Base-by-base conservation (phyloP, 192 early-diverging fungal genomes). In the Backusella tarrabulga region DNA sequence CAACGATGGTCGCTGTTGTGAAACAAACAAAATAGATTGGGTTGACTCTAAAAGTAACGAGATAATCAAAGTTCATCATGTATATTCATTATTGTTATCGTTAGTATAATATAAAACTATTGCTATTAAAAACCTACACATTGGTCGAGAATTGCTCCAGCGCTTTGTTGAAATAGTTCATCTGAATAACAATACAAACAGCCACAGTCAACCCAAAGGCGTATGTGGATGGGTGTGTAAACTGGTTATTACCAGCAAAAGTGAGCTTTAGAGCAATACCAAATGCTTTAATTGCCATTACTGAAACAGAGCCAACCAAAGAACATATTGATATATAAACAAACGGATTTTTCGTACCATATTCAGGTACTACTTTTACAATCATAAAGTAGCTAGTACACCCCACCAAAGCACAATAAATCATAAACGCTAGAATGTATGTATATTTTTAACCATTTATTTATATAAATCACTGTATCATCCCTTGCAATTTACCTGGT, bases 91-190 rank as follows among this genome's bases (percentile, higher is more conserved):
- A 71, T 41, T 44, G 4, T 19, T 44, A 44, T 14, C 42, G 14
- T 44, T 44, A 44, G 42, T 17, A 44, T 1, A 4, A 17, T 17
- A 44, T 44, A 68, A 11, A 14, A 68, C 2, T 2, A 67, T 29
- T 32, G 4, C 4, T 23, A 70, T 26, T 11, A 75, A 71, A 23
- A 36, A 80, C 87, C 82, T 85, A 89, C 88, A 94, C 79, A 79
- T 96, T 96, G 72, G 97, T 97, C 21, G 93, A 93, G 82, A 97
- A 98, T 75, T 92, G 85, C 75, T 96, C 95, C 35, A 98, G 83
- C 17, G 97, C 95, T 85, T 97, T 98, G 89, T 98, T 98, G 73
- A 98, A 96, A 84, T 97, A 98, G 83, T 98, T 98, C 91, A 97
- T 94, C 85, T 98, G 97, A 23, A 93, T 91, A 34, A 97, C 85